A percentile compares a stretch with the other conserved stretches of the same genome.
phyloP scores from a whole-genome alignment of 495 filamentous ascomycete genomes.

The Zalerion maritima region DNA sequence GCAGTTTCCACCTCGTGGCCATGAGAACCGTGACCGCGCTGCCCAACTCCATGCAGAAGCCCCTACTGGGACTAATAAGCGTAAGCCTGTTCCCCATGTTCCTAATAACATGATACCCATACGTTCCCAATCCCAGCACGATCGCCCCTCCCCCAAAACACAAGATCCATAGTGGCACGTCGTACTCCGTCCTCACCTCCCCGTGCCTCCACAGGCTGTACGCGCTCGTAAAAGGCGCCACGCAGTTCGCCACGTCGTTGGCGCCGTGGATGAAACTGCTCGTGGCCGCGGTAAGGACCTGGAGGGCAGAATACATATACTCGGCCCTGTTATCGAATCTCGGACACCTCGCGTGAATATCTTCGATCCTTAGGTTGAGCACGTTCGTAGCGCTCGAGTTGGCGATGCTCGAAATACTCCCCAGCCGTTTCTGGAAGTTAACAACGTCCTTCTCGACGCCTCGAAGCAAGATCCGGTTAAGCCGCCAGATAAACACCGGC shows the following conservation, averaged over 20 bases:
- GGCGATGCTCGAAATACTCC: no score
- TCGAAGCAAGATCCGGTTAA: constrained; percentile 1
- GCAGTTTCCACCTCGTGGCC: constrained; percentile 37
- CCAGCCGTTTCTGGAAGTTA: constrained; percentile 4
- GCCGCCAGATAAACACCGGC: constrained; percentile 1
- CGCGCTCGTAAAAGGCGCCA: constrained; percentile 40
- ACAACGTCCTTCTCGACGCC: constrained; percentile 5
- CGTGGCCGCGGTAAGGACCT: constrained; percentile 41
- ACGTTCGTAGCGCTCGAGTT: no score
- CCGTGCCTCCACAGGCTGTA: constrained; percentile 38
- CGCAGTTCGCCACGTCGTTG: constrained; percentile 45
- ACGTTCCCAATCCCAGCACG: constrained; percentile 38
- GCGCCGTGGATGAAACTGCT: constrained; percentile 45
- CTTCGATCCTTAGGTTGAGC: constrained; percentile 1
- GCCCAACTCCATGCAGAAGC: constrained; percentile 41
- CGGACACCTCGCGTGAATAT: constrained; percentile 20
- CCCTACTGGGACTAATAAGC: constrained; percentile 38
- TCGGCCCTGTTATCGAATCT: constrained; percentile 45
- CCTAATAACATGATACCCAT: constrained; percentile 50
- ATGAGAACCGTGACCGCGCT: constrained; percentile 44
- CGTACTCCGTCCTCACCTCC: constrained; percentile 22
- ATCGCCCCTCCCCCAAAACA: constrained; percentile 33
- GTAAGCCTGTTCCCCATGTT: constrained; percentile 48
- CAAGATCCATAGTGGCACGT: constrained; percentile 39
- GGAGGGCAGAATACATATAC: constrained; percentile 43